phyloP scores from a whole-genome alignment of 2,329 filamentous ascomycete species.

The Aspergillus quadricinctus region DNA sequence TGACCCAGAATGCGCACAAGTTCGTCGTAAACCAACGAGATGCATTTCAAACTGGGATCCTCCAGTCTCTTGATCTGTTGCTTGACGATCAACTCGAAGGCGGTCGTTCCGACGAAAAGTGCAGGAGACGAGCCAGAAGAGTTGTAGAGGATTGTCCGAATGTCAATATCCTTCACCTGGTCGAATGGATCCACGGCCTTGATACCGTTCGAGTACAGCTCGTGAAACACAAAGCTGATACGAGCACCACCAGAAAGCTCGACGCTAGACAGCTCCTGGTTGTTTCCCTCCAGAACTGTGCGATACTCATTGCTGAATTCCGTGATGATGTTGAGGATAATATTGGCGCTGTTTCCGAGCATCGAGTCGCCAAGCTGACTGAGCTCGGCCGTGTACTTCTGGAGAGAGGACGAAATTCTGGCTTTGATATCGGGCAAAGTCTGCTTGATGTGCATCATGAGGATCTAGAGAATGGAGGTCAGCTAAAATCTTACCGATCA shows the following conservation, averaged over 20 bases:
- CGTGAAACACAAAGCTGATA: slow-evolving; percentile 99
- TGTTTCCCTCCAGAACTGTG: slow-evolving; percentile 93
- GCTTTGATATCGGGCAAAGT: slow-evolving; percentile 98
- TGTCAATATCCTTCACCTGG: slow-evolving; percentile 94
- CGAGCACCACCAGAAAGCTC: slow-evolving; percentile 94
- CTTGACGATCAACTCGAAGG: slow-evolving; percentile 98
- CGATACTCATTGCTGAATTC: slow-evolving; percentile 98
- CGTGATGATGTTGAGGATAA: slow-evolving; percentile 96
- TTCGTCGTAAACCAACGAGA: slow-evolving; percentile 95
- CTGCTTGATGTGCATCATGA: slow-evolving; percentile 99
- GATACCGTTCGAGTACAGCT: slow-evolving; percentile 94
- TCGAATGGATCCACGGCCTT: slow-evolving; percentile 98
- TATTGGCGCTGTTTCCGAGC: slow-evolving; percentile 93
- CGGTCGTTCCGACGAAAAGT: slow-evolving; percentile 92
- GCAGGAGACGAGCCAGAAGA: slow-evolving; percentile 97
- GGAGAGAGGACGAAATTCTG: slow-evolving; percentile 85
- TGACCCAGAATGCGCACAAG: slow-evolving; percentile 91
- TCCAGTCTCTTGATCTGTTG: slow-evolving; percentile 96
- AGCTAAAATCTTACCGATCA: slow-evolving; percentile 13
- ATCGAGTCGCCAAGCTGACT: slow-evolving; percentile 83
- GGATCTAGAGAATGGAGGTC: slow-evolving; percentile 53
- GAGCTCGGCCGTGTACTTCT: slow-evolving; percentile 85
- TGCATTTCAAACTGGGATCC: slow-evolving; percentile 95
- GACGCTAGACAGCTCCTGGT: slow-evolving; percentile 87
- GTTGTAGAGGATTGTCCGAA: slow-evolving; percentile 95